These are phyloP conservation scores for Ustilago cynodontis DNA, from an alignment of 1,284 basidiomycete genomes.

Conservation along the genomic window DNA sequence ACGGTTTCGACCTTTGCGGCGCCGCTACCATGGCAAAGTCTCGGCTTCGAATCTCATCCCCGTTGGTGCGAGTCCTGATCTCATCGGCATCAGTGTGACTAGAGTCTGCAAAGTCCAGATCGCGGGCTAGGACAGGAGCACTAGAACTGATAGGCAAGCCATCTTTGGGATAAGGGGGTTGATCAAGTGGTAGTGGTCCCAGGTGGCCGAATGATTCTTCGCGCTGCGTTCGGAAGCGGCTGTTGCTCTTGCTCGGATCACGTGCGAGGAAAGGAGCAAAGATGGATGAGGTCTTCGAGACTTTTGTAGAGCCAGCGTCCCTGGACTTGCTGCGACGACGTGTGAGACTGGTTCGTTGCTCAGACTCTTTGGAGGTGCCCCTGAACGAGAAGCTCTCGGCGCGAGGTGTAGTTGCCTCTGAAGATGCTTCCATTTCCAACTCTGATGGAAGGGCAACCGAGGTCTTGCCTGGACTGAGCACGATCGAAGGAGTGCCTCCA, in stretches of 20 bases:
- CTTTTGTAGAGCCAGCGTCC: constrained; percentile 19
- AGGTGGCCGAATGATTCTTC: constrained; percentile 40
- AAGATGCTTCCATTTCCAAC: constrained; percentile 18
- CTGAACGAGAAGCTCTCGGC: constrained; percentile 22
- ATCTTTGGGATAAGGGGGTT: constrained; percentile 18
- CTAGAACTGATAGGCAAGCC: constrained; percentile 36
- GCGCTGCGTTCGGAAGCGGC: constrained; percentile 13
- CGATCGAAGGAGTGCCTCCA: constrained; percentile 7
- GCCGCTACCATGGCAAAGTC: constrained; percentile 15
- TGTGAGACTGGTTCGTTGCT: constrained; percentile 15
- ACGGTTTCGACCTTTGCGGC: not conserved
- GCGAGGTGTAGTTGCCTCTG: constrained; percentile 17
- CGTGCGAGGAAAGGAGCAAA: constrained; percentile 49
- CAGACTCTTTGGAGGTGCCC: constrained; percentile 15
- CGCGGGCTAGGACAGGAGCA: constrained; percentile 20
- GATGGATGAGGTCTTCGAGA: constrained; percentile 25
- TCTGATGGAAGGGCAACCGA: constrained; percentile 23
- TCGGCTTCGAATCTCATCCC: constrained; percentile 12
- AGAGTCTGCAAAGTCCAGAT: constrained; percentile 16
- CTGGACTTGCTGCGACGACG: constrained; percentile 39
- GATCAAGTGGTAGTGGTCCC: constrained; percentile 28
- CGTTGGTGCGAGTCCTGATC: constrained; percentile 3
- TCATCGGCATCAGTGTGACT: constrained; percentile 1
- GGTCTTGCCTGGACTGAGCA: constrained; percentile 16
- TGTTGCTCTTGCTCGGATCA: constrained; percentile 19